phyloP scores from a whole-genome alignment of 2,329 filamentous ascomycete species.

The Mycosphaerella sp. region DNA sequence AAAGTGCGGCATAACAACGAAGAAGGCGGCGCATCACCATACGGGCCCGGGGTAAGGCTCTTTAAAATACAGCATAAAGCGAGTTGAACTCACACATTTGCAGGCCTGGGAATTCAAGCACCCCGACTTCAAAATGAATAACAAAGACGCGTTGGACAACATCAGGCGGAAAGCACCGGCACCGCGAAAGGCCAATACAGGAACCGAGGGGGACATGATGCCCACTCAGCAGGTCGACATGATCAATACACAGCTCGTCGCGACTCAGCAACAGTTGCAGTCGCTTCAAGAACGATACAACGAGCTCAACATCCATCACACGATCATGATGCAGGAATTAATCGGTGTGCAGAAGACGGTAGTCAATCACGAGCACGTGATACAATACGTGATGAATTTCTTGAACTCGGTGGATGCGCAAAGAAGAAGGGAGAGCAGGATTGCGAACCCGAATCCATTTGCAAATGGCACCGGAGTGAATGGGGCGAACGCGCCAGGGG shows the following conservation, averaged over 20 bases:
- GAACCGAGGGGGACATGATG: conserved; percentile 62
- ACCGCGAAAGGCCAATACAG: conserved; percentile 62
- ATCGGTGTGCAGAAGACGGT: conserved; percentile 64
- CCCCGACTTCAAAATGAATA: conserved; percentile 90
- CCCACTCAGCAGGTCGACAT: conserved; percentile 84
- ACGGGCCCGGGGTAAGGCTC: conserved; percentile 64
- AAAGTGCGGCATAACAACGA: conserved; percentile 92
- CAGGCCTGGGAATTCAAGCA: conserved; percentile 97
- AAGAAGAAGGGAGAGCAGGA: conserved; percentile 55
- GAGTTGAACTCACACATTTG: conserved; percentile 30
- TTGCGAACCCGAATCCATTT: conserved; percentile 37
- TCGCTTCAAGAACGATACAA: conserved; percentile 77
- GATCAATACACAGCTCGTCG: conserved; percentile 78
- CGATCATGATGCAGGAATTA: conserved; percentile 58
- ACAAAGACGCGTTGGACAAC: conserved; percentile 93
- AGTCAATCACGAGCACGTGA: conserved; percentile 64
- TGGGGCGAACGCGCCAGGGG: conserved; percentile 11
- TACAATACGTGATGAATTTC: conserved; percentile 65
- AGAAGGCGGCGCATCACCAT: conserved; percentile 73
- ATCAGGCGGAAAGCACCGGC: conserved; percentile 93
- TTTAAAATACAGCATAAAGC: background rate
- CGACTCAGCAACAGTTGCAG: conserved; percentile 88
- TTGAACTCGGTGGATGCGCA: conserved; percentile 60
- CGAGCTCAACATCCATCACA: conserved; percentile 64
- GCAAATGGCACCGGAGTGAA: conserved; percentile 17